Conservation (phyloP, 352 stramenopile genomes). For the Phytophthora constricta region DNA sequence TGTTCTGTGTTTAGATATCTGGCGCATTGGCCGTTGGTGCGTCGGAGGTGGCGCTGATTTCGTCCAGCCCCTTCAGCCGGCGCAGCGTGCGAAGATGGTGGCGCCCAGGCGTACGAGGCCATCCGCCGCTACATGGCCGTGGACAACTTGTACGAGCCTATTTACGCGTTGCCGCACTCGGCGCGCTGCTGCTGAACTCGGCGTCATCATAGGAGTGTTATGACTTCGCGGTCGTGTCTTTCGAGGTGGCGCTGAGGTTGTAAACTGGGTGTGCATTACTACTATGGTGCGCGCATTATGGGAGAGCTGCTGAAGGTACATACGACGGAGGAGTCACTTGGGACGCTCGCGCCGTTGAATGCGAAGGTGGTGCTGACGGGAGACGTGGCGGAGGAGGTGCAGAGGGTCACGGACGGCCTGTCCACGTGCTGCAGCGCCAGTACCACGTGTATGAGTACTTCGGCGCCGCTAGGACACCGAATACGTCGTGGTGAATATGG, state of each 20-base stretch:
- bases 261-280: conserved; percentile 73
- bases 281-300: conserved; percentile 60
- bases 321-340: conserved; percentile 43
- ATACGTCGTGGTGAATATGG: conserved; percentile 63
- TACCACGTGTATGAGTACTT: conserved; percentile 79
- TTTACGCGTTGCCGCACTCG: conserved; percentile 62
- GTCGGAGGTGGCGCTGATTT: conserved; percentile 54
- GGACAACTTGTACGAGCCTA: conserved; percentile 47
- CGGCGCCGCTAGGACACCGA: conserved; percentile 58
- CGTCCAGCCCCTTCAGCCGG: conserved; percentile 62
- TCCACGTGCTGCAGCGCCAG: conserved; percentile 65
- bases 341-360: conserved; percentile 45
- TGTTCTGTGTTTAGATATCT: no score
- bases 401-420: conserved; percentile 70
- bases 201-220: conserved; percentile 63
- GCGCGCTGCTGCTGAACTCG: conserved; percentile 62
- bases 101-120: conserved; percentile 52
- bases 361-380: conserved; percentile 1
- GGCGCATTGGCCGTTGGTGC: conserved; percentile 55
- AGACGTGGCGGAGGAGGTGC: conserved; percentile 58
- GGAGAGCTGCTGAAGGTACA: conserved; percentile 56
- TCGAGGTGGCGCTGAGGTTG: conserved; percentile 57
- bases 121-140: conserved; percentile 50
- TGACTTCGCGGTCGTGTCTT: conserved; percentile 69
- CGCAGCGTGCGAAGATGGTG: conserved; percentile 13